These are phyloP conservation scores for Trichoderma sp. DNA, from an alignment of 2,329 filamentous ascomycete genomes.

Conservation along the genomic window DNA sequence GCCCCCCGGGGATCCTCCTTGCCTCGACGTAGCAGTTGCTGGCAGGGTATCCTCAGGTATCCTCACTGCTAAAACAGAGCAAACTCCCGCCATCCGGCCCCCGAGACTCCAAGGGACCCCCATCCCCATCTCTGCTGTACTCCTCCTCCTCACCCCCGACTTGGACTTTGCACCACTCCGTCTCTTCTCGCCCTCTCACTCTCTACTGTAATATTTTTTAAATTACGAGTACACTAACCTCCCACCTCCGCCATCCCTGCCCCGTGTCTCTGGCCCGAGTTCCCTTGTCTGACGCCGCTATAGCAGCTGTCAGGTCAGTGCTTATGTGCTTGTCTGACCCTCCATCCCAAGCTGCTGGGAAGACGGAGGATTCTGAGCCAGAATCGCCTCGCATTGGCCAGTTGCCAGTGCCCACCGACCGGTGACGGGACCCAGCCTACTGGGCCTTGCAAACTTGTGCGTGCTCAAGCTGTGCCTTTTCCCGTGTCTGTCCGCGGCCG, in stretches of 20 bases:
- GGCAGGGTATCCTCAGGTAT: neutral
- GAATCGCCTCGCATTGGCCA: conserved; percentile 17
- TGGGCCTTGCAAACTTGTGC: conserved; percentile 2
- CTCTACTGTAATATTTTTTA: neutral
- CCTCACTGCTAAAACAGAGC: conserved; percentile 11
- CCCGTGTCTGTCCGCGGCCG: neutral
- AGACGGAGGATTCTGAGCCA: neutral
- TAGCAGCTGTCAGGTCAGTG: conserved; percentile 9
- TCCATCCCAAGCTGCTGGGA: conserved; percentile 20
- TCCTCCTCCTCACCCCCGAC: neutral
- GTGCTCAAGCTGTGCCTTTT: neutral
- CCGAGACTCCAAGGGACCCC: conserved; percentile 4
- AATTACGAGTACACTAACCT: neutral
- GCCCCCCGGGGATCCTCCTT: neutral
- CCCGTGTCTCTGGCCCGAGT: neutral
- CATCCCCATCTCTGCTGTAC: neutral
- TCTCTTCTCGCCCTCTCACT: neutral
- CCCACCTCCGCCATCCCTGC: neutral
- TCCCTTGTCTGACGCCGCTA: conserved; percentile 17
- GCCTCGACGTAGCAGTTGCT: neutral
- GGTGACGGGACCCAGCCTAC: conserved; percentile 15
- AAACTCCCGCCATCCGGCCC: conserved; percentile 5
- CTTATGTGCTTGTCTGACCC: conserved; percentile 18
- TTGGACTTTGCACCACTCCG: neutral
- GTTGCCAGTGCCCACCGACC: neutral